Base-by-base conservation (phyloP, 805 yeast genomes). In the Saturnispora diversa region DNA sequence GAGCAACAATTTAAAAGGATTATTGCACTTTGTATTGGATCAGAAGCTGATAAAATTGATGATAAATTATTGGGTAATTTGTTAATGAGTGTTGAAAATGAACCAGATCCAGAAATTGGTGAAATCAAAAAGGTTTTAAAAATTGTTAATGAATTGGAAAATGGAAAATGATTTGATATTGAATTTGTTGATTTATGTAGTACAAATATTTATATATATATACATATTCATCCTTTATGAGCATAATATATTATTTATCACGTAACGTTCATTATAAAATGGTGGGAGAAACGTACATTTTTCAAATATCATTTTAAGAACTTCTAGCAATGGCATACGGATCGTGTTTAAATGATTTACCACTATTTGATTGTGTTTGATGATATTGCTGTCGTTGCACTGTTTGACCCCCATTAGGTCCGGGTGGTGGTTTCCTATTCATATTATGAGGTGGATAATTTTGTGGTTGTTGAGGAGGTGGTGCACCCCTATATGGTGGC, bases 11-110 rank as follows among this genome's bases (percentile, higher is more conserved):
- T 87, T 64, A 79, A 92, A 52, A 72, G 84, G 51, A 95, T 90
- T 13, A 87, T 90, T 27, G 77, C 95, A 21, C 67, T 86, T 38
- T 88, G 97, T 65, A 83, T 95, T 3, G 92, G 92, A 20, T 90
- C 86, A 21, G 87, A 78, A 35, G 84, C 82, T 40, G 74, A 72
- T 39, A 80, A 78, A 47, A 94, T 92, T 24, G 64, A 60, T 43
- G 65, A 59, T 32, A 48, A 49, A 13, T 70, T 92, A 51, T 68
- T 90, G 37, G 92, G 84, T 48, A 94, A 90, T 4, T 68, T 90
- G 37, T 75, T 92, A 24, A 83, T 80, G 53, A 95, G 96, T 15
- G 96, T 90, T 5, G 95, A 88, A 47, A 82, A 90, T 46, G 88
- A 81, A 55, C 82, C 84, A 2, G 82, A 74, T 46, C 64, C 64